These are phyloP conservation scores for Fusarium bactridioides DNA, from an alignment of 2,329 filamentous ascomycete genomes.

Conservation along the genomic window DNA sequence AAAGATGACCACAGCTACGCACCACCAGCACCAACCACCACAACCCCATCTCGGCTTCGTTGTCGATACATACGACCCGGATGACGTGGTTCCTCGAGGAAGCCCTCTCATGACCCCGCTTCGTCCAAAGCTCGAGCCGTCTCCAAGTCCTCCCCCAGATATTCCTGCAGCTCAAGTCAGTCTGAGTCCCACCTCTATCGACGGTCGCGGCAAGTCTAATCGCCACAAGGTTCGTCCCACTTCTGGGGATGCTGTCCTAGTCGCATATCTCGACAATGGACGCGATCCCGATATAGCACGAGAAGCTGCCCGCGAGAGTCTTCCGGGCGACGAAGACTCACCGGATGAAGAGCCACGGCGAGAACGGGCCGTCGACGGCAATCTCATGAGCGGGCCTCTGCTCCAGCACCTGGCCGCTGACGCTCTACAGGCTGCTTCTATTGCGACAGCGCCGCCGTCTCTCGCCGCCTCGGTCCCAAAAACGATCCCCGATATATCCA, in stretches of 20 bases:
- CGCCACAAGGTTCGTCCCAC: slow-evolving; percentile 62
- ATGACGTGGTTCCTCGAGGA: slow-evolving; percentile 52
- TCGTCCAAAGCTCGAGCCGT: slow-evolving; percentile 45
- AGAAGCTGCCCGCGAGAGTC: slow-evolving; percentile 60
- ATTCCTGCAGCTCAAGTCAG: slow-evolving; percentile 49
- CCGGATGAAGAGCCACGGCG: slow-evolving; percentile 32
- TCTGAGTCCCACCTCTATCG: slow-evolving; percentile 42
- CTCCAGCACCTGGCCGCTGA: slow-evolving; percentile 46
- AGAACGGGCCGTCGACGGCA: slow-evolving; percentile 16
- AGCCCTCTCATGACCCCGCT: slow-evolving; percentile 52
- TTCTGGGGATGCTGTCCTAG: slow-evolving; percentile 72
- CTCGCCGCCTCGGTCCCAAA: slow-evolving; percentile 24
- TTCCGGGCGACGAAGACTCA: slow-evolving; percentile 55
- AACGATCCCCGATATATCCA: slow-evolving; percentile 42
- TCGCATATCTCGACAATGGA: slow-evolving; percentile 69
- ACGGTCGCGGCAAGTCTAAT: slow-evolving; percentile 59
- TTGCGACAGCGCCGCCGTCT: slow-evolving; percentile 8
- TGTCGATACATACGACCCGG: slow-evolving; percentile 53
- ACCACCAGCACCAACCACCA: slow-evolving; percentile 44
- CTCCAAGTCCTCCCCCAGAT: slow-evolving; percentile 47
- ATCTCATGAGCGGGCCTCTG: slow-evolving; percentile 33
- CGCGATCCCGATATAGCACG: slow-evolving; percentile 71
- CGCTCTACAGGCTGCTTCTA: slow-evolving; percentile 43
- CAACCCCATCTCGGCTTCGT: slow-evolving; percentile 35
- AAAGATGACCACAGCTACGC: slow-evolving; percentile 48